Evolutionary conservation across 1,139 yeast genomes (phyloP).

Genomic region (Geotrichum candidum): DNA sequence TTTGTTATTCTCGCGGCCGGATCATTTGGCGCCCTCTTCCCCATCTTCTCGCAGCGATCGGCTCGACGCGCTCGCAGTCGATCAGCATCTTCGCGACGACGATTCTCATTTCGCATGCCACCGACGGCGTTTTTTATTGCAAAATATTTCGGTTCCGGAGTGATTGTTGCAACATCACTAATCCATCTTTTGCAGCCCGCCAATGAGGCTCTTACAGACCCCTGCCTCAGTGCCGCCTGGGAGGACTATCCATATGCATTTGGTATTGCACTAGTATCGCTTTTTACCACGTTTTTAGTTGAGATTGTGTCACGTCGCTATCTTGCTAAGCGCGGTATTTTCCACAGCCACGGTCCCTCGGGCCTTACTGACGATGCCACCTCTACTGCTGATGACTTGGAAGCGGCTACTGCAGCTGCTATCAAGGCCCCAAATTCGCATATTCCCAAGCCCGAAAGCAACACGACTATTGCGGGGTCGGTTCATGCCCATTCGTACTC

Average conservation of each 20-base stretch:
- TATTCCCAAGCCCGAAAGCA: background rate
- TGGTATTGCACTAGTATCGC: slow-evolving; percentile 48
- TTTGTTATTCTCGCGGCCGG: slow-evolving; percentile 64
- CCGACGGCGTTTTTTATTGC: slow-evolving; percentile 59
- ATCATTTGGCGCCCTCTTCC: slow-evolving; percentile 46
- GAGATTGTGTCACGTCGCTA: slow-evolving; percentile 30
- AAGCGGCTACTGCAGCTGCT: background rate
- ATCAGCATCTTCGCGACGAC: background rate
- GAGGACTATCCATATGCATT: slow-evolving; percentile 57
- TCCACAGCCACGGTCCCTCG: slow-evolving; percentile 28
- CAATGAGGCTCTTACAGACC: slow-evolving; percentile 45
- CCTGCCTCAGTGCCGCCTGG: slow-evolving; percentile 54
- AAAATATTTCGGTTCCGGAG: slow-evolving; percentile 88
- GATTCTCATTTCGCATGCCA: slow-evolving; percentile 40
- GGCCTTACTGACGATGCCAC: slow-evolving; percentile 19
- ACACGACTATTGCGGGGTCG: background rate
- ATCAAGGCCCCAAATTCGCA: background rate
- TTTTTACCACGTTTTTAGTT: slow-evolving; percentile 32
- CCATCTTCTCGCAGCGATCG: slow-evolving; percentile 32
- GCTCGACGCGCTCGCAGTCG: slow-evolving; percentile 4
- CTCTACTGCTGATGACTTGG: background rate
- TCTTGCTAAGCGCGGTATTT: slow-evolving; percentile 25
- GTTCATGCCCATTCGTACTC: slow-evolving; percentile 9
- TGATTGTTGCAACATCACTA: slow-evolving; percentile 82
- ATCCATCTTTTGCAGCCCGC: slow-evolving; percentile 83